Percentiles rank a stretch among this genome's conserved stretches.
phyloP scores from a whole-genome alignment of 1,284 basidiomycete species.

The Trichosporon inkin region DNA sequence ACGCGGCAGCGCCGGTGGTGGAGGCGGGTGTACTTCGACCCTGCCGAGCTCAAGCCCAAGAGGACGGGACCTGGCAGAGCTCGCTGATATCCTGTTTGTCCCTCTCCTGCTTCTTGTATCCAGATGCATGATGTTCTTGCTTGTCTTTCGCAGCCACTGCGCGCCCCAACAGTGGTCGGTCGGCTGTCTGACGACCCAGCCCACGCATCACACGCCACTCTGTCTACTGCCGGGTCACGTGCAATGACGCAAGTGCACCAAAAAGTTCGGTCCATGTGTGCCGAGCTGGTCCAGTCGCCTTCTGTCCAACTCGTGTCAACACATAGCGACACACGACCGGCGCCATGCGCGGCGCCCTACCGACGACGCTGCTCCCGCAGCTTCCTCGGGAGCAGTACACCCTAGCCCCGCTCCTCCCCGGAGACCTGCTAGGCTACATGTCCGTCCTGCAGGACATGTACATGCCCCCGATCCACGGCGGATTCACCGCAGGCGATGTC shows the following conservation, averaged over 20 bases:
- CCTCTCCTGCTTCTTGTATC: background rate
- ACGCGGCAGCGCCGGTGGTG: constrained; percentile 24
- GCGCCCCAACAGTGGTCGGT: too few species aligned
- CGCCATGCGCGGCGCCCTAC: constrained; percentile 22
- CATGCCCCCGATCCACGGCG: constrained; percentile 46
- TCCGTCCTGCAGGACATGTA: constrained; percentile 31
- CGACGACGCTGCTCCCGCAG: constrained; percentile 37
- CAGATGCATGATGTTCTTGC: background rate
- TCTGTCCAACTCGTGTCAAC: background rate
- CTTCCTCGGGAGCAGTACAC: constrained; percentile 37
- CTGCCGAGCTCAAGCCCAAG: background rate
- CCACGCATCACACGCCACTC: background rate
- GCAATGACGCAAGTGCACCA: background rate
- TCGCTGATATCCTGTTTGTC: background rate
- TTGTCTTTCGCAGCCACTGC: background rate
- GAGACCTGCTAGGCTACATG: constrained; percentile 37
- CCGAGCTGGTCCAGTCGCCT: too few species aligned
- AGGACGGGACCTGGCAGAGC: too few species aligned
- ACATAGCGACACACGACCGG: constrained; percentile 19
- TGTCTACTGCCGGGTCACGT: background rate
- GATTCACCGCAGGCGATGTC: constrained; percentile 34
- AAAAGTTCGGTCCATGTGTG: background rate
- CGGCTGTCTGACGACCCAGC: background rate
- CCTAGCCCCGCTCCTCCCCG: constrained; percentile 30
- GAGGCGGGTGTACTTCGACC: constrained; percentile 19